Base-by-base conservation (phyloP, 768 basidiomycete genomes). In the Kwoniella newhampshirensis region DNA sequence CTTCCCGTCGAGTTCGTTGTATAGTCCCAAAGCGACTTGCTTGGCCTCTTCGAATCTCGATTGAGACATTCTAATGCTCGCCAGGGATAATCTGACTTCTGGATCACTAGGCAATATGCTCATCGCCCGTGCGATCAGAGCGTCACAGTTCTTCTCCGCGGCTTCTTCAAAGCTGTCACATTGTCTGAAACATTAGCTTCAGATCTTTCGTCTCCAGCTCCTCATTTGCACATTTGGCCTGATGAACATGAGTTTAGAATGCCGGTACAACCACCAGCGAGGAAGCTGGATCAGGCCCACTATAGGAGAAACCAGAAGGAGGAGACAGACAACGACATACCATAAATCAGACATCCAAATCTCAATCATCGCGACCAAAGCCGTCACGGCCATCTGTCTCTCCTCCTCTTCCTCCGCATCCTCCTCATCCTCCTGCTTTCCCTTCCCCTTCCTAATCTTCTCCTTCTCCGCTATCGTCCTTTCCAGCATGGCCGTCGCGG, bases 291-390 rank as follows among this genome's bases (percentile, higher is more conserved):
- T n/a, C n/a, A n/a, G n/a, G n/a, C n/a, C n/a, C n/a, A n/a, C n/a
- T n/a, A n/a, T n/a, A n/a, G n/a, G n/a, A n/a, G n/a, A n/a, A n/a
- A n/a, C n/a, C n/a, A n/a, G n/a, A n/a, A n/a, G n/a, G n/a, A n/a
- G n/a, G n/a, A n/a, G n/a, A n/a, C n/a, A n/a, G n/a, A n/a, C n/a
- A n/a, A n/a, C n/a, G n/a, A 71, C 84, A 48, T 67, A 87, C 91
- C 91, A 93, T 47, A 94, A 80, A 80, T 93, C 90, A 63, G 92
- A 88, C 91, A 96, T 94, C 91, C 91, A 96, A 15, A 93, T 88
- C 73, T 94, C 92, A 23, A 93, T 87, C 82, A 92, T 91, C 7
- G 87, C 87, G 27, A 91, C 81, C 20, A 92, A 81, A 7, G 89
- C 89, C 37, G 87, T 81, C 11, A 91, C 85, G 54, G 87, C 85